phyloP scores from a whole-genome alignment of 2,329 filamentous ascomycete species.

The Chalara sp. region DNA sequence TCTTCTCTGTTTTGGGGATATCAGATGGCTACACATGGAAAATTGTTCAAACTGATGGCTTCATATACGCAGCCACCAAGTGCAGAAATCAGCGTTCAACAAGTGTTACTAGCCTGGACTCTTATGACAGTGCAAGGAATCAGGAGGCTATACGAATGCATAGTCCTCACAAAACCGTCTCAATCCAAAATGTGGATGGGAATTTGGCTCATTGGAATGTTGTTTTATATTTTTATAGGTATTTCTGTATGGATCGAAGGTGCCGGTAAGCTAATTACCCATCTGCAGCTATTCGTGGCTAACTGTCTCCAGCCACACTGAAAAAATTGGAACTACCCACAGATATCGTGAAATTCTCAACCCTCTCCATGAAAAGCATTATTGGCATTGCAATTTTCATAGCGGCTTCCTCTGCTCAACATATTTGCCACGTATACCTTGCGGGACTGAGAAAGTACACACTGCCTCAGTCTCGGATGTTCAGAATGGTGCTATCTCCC shows the following conservation, averaged over 20 bases:
- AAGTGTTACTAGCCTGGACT: slow-evolving; percentile 60
- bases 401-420: slow-evolving; percentile 64
- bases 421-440: slow-evolving; percentile 65
- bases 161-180: slow-evolving; percentile 56
- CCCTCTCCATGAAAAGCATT: slow-evolving; percentile 39
- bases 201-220: slow-evolving; percentile 73
- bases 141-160: slow-evolving; percentile 71
- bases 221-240: slow-evolving; percentile 69
- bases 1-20: slow-evolving; percentile 69
- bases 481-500: slow-evolving; percentile 68
- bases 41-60: slow-evolving; percentile 43
- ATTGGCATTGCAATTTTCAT: slow-evolving; percentile 58
- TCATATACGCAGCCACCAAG: slow-evolving; percentile 21
- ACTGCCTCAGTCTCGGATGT: slow-evolving; percentile 67
- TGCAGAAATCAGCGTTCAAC: slow-evolving; percentile 49
- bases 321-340: slow-evolving; percentile 1
- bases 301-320: slow-evolving; percentile 18
- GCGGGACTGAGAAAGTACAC: slow-evolving; percentile 74
- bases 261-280: slow-evolving; percentile 45
- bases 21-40: slow-evolving; percentile 52
- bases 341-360: slow-evolving; percentile 18
- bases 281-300: slow-evolving; percentile 8
- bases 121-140: slow-evolving; percentile 71
- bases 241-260: slow-evolving; percentile 82
- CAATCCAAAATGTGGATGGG: slow-evolving; percentile 74